A percentile compares a stretch with the other conserved stretches of the same genome.
phyloP scores from a whole-genome alignment of 768 basidiomycete species.

The Auriscalpium orientale region DNA sequence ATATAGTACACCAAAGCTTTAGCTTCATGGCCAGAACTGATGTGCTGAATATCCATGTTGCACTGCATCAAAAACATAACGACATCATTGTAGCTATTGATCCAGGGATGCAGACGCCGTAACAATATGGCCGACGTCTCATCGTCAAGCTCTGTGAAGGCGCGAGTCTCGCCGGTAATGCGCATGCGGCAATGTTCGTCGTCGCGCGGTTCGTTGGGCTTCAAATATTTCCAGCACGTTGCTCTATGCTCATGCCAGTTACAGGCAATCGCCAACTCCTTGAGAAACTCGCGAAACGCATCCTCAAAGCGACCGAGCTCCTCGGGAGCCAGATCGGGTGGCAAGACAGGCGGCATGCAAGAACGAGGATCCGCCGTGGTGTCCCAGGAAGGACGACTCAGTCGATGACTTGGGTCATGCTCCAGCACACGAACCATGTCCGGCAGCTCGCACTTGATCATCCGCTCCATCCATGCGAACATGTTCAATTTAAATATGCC shows the following conservation, averaged over 20 bases:
- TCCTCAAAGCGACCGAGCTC: background rate
- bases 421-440: background rate
- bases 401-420: too few relatives aligned
- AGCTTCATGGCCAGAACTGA: slow-evolving; percentile 32
- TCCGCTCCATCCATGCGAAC: too few relatives aligned
- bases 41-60: slow-evolving; percentile 43
- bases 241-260: too few relatives aligned
- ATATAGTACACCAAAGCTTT: slow-evolving; percentile 40
- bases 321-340: background rate
- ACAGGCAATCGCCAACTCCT: slow-evolving; percentile 15
- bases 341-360: background rate
- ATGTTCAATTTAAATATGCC: too few relatives aligned
- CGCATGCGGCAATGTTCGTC: slow-evolving; percentile 23
- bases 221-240: slow-evolving; percentile 34
- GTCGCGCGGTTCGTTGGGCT: slow-evolving; percentile 17
- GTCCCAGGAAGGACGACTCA: background rate
- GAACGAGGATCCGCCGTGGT: background rate
- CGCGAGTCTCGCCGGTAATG: too few relatives aligned
- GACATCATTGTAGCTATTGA: too few relatives aligned
- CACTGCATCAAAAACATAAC: slow-evolving; percentile 20
- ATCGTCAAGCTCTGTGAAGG: slow-evolving; percentile 19
- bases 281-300: background rate
- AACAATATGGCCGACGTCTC: slow-evolving; percentile 32
- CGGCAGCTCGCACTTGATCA: too few relatives aligned
- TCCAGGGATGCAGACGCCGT: too few relatives aligned